A percentile compares a stretch with the other conserved stretches of the same genome.
Conservation (phyloP, 1,139 yeast genomes). For the Debaryomyces coudertii region DNA sequence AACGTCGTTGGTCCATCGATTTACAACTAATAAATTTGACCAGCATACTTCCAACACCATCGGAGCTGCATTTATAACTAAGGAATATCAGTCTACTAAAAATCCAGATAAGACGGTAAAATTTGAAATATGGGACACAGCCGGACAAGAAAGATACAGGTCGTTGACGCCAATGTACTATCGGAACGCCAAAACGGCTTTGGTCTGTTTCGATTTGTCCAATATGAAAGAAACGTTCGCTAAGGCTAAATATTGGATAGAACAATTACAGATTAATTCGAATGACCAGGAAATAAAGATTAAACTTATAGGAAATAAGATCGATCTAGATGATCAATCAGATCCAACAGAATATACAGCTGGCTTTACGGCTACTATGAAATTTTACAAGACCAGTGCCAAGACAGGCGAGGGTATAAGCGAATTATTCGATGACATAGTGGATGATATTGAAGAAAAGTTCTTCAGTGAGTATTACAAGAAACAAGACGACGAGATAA, state of each 20-base stretch:
- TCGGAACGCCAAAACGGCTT: constrained; percentile 48
- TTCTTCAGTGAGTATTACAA: constrained; percentile 25
- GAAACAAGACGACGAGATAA: constrained; percentile 5
- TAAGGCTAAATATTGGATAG: constrained; percentile 50
- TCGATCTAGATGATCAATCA: constrained; percentile 21
- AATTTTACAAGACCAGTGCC: constrained; percentile 47
- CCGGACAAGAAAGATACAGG: constrained; percentile 53
- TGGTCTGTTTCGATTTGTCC: constrained; percentile 41
- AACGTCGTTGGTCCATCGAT: constrained; percentile 49
- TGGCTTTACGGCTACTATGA: constrained; percentile 19
- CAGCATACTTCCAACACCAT: constrained; percentile 47
- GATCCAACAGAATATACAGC: constrained; percentile 4
- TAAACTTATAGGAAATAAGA: constrained; percentile 41
- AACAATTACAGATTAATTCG: constrained; percentile 39
- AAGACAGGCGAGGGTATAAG: constrained; percentile 48
- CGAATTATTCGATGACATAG: constrained; percentile 45
- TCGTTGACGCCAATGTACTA: constrained; percentile 55
- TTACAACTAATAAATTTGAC: constrained; percentile 41
- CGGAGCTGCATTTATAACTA: constrained; percentile 53
- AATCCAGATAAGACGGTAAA: constrained; percentile 26
- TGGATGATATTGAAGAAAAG: constrained; percentile 45
- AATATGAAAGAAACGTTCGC: constrained; percentile 37
- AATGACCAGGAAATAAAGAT: constrained; percentile 26
- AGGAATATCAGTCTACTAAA: constrained; percentile 27
- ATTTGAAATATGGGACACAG: constrained; percentile 57